Percentiles rank a stretch among this genome's conserved stretches.
These are phyloP conservation scores for Flueggea neowawraea DNA, from an alignment of 441 rosid genomes.

Conservation along the genomic window DNA sequence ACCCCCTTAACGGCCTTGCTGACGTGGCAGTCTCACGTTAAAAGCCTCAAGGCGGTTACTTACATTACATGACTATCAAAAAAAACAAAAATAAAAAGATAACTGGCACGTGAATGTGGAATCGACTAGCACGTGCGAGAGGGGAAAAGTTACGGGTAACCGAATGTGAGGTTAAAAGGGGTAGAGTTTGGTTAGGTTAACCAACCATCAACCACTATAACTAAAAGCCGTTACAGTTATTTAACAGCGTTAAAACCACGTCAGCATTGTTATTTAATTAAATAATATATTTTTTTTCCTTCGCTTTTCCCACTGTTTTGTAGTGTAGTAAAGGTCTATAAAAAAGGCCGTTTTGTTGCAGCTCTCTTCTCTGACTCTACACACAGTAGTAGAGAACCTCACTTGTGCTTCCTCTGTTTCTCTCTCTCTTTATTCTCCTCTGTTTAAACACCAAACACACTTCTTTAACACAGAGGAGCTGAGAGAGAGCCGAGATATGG, in stretches of 20 bases:
- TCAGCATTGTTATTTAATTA: background rate
- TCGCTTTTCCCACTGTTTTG: background rate
- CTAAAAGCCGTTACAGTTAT: background rate
- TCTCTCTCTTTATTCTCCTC: background rate
- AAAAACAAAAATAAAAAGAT: too few relatives aligned
- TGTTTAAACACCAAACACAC: too few relatives aligned
- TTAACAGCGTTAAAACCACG: slow-evolving; percentile 21
- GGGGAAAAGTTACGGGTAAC: too few relatives aligned
- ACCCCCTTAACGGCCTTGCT: too few relatives aligned
- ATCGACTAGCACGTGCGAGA: too few relatives aligned
- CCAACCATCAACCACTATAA: background rate
- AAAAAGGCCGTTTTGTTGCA: slow-evolving; percentile 26
- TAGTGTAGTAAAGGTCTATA: slow-evolving; percentile 33
- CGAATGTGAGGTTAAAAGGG: background rate
- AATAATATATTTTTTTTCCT: background rate
- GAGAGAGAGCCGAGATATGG: slow-evolving; percentile 7
- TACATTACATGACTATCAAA: too few relatives aligned
- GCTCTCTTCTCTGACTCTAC: slow-evolving; percentile 27
- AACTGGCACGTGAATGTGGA: too few relatives aligned
- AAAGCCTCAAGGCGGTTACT: too few relatives aligned
- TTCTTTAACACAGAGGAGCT: background rate
- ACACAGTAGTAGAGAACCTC: background rate
- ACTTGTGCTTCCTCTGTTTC: slow-evolving; percentile 3
- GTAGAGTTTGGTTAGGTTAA: slow-evolving; percentile 12
- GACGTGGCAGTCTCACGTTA: too few relatives aligned